A percentile compares a stretch with the other conserved stretches of the same genome.
phyloP scores from a whole-genome alignment of 257 asterid genomes.

The Eucommia ulmoides region DNA sequence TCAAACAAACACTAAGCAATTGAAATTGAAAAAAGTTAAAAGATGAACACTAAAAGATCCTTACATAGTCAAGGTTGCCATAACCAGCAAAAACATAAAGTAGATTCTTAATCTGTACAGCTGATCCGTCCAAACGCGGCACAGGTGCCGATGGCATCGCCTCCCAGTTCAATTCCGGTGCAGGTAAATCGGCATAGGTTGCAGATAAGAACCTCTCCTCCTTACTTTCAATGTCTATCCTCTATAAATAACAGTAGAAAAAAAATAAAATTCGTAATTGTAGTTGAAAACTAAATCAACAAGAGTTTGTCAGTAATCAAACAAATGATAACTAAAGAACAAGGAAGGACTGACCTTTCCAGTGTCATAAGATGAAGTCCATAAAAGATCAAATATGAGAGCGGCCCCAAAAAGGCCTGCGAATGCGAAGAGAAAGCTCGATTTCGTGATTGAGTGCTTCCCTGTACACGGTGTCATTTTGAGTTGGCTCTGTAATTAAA shows the following conservation, averaged over 20 bases:
- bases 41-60: not conserved
- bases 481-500: slow-evolving; percentile 15
- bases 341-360: slow-evolving; percentile 18
- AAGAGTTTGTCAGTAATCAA: no score
- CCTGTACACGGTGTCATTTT: slow-evolving; percentile 15
- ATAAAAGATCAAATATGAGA: slow-evolving; percentile 28
- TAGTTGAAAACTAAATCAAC: not conserved
- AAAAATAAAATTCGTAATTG: not conserved
- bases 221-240: slow-evolving; percentile 6
- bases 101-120: slow-evolving; percentile 50
- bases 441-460: slow-evolving; percentile 32
- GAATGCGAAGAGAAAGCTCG: slow-evolving; percentile 27
- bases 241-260: slow-evolving; percentile 11
- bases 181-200: slow-evolving; percentile 72
- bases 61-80: slow-evolving; percentile 51
- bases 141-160: slow-evolving; percentile 71
- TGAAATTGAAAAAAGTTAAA: not conserved
- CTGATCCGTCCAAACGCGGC: slow-evolving; percentile 68
- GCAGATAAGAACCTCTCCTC: slow-evolving; percentile 25
- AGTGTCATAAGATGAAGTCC: slow-evolving; percentile 19
- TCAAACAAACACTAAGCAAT: not conserved
- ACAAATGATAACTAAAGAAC: not conserved
- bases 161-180: slow-evolving; percentile 69
- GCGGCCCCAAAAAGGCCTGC: slow-evolving; percentile 32
- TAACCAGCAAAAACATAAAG: slow-evolving; percentile 54